Evolutionary conservation across 768 basidiomycete species (phyloP).

Genomic region (Lactarius sp.): DNA sequence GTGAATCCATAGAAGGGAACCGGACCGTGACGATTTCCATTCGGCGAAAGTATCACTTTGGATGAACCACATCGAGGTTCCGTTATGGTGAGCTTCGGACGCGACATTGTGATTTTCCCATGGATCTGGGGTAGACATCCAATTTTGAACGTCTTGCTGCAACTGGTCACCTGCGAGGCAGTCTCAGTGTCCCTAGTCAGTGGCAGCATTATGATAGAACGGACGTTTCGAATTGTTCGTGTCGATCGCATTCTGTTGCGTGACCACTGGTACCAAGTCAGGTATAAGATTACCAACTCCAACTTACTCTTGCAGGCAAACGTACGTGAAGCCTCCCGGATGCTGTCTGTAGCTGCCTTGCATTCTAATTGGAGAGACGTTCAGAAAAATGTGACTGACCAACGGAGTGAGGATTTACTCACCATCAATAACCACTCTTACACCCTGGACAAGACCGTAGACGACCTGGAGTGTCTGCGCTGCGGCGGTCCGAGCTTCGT

Average conservation of each 20-base stretch:
- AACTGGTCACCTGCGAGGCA: neutral
- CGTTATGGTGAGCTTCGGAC: neutral
- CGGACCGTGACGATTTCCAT: conserved; percentile 5
- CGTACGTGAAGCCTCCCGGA: neutral
- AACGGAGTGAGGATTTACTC: too few species aligned
- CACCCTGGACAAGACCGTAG: neutral
- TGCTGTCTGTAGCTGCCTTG: neutral
- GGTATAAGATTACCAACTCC: neutral
- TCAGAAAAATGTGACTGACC: neutral
- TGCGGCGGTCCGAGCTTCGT: neutral
- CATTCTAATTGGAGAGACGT: neutral
- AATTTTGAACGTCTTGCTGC: neutral
- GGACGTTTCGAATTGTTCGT: neutral
- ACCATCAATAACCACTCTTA: neutral
- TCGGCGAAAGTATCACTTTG: neutral
- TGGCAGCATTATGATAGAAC: neutral
- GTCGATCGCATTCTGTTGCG: neutral
- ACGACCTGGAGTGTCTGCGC: neutral
- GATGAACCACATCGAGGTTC: conserved; percentile 5
- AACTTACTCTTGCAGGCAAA: neutral
- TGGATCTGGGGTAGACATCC: conserved; percentile 1
- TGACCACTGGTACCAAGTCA: neutral
- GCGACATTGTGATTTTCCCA: neutral
- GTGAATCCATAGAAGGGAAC: neutral
- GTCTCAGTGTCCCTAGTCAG: neutral